A percentile compares a stretch with the other conserved stretches of the same genome.
These are phyloP conservation scores for Clarireedia homoeocarpa DNA, from an alignment of 2,329 filamentous ascomycete species.

Conservation along the genomic window DNA sequence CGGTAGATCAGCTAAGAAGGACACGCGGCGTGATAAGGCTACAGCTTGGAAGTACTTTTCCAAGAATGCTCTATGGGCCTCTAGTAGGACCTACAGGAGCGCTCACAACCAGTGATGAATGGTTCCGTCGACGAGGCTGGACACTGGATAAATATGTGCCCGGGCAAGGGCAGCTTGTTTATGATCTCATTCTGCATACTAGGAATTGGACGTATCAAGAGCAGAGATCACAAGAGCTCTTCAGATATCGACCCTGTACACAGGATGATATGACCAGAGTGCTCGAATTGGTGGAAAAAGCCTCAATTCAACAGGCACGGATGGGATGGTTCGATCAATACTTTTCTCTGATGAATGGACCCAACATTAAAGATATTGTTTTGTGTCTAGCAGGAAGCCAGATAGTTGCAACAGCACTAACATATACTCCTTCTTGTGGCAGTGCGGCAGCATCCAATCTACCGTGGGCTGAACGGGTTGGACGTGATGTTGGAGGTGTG, in stretches of 20 bases:
- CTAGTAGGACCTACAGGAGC: constrained; percentile 30
- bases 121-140: constrained; percentile 50
- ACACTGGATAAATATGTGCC: constrained; percentile 35
- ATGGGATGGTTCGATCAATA: constrained; percentile 56
- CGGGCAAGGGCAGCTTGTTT: constrained; percentile 42
- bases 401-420: constrained; percentile 47
- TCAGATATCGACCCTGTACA: constrained; percentile 26
- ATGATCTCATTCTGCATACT: constrained; percentile 48
- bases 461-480: constrained; percentile 47
- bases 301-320: constrained; percentile 38
- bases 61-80: constrained; percentile 48
- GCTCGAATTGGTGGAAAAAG: constrained; percentile 41
- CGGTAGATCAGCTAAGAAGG: constrained; percentile 39
- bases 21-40: constrained; percentile 45
- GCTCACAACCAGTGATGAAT: constrained; percentile 33
- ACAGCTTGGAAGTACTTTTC: constrained; percentile 51
- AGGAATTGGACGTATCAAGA: constrained; percentile 36
- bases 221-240: constrained; percentile 35
- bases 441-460: constrained; percentile 43
- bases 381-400: constrained; percentile 41
- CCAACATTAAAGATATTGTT: constrained; percentile 45
- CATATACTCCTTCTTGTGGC: constrained; percentile 41
- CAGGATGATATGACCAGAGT: constrained; percentile 39
- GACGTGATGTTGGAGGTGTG: constrained; percentile 45
- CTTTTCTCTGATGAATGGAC: constrained; percentile 40